phyloP scores from a whole-genome alignment of 805 yeast genomes.

The Kazachstania kunashirensis region DNA sequence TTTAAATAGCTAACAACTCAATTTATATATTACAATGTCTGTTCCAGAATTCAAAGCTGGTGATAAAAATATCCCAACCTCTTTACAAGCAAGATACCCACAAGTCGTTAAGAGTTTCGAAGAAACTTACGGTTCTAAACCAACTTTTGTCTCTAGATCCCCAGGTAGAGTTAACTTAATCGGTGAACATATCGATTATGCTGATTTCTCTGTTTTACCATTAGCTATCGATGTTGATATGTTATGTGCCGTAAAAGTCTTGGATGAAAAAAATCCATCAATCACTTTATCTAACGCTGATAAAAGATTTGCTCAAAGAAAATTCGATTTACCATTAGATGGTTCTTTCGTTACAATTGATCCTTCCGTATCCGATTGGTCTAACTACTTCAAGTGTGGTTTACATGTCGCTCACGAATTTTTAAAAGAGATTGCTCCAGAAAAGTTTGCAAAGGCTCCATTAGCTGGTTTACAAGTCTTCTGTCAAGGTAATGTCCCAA shows the following conservation, averaged over 20 bases:
- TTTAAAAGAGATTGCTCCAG: conserved; percentile 28
- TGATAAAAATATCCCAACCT: conserved; percentile 7
- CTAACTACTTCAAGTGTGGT: conserved; percentile 61
- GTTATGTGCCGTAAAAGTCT: conserved; percentile 40
- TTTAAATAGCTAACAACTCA: too few species aligned
- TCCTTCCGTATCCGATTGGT: conserved; percentile 45
- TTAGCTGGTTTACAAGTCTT: conserved; percentile 43
- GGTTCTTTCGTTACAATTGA: conserved; percentile 40
- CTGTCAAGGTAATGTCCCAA: conserved; percentile 58
- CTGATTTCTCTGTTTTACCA: conserved; percentile 57
- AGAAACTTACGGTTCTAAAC: conserved; percentile 26
- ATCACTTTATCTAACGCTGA: conserved; percentile 31
- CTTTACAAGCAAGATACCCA: conserved; percentile 9
- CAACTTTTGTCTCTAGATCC: conserved; percentile 44
- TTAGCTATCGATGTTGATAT: conserved; percentile 63
- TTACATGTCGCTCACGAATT: conserved; percentile 47
- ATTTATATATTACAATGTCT: too few species aligned
- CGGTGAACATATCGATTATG: conserved; percentile 69
- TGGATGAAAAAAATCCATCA: conserved; percentile 18
- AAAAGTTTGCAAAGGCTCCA: conserved; percentile 22
- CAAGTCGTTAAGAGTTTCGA: conserved; percentile 10
- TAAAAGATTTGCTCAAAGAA: conserved; percentile 29
- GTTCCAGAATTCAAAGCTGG: conserved; percentile 10
- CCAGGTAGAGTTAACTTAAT: conserved; percentile 73
- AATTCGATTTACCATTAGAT: conserved; percentile 33